Percentiles rank a stretch among this genome's conserved stretches.
Evolutionary conservation across 371 early-diverging fungal genomes (phyloP).

Genomic region (Lichtheimia ramosa): DNA sequence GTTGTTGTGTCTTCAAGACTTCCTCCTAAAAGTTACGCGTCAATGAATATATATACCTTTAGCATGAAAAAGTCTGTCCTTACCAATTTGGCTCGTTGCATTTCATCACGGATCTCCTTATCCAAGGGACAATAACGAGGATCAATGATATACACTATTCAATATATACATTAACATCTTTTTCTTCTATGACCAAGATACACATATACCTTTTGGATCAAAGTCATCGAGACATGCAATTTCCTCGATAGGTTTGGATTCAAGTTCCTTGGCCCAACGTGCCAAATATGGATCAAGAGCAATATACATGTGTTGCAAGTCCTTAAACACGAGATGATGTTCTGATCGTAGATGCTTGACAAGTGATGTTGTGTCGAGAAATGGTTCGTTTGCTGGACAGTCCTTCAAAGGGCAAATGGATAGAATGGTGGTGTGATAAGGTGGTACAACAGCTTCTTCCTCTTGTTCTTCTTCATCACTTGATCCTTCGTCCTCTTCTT

Average conservation of each 20-base stretch:
- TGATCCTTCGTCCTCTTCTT: constrained; percentile 47
- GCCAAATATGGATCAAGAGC: constrained; percentile 76
- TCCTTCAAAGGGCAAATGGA: constrained; percentile 56
- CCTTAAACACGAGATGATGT: constrained; percentile 70
- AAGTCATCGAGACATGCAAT: constrained; percentile 1
- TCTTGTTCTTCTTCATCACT: constrained; percentile 44
- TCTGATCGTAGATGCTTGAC: constrained; percentile 65
- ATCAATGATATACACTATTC: constrained; percentile 61
- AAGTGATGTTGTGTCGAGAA: constrained; percentile 67
- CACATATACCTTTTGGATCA: neutral
- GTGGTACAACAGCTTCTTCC: constrained; percentile 51
- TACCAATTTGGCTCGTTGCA: constrained; percentile 76
- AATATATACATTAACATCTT: constrained; percentile 1
- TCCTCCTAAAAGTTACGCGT: constrained; percentile 47
- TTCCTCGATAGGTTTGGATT: constrained; percentile 7
- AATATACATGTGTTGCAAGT: constrained; percentile 81
- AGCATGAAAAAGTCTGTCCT: neutral
- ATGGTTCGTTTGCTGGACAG: constrained; percentile 52
- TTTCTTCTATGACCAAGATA: neutral
- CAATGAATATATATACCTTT: neutral
- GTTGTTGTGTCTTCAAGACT: constrained; percentile 76
- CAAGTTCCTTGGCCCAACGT: constrained; percentile 65
- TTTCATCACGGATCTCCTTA: constrained; percentile 66
- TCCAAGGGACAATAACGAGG: constrained; percentile 63
- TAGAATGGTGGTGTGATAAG: constrained; percentile 63